Base-by-base conservation (phyloP, 306 rosid genomes). In the Medicago lupulina region DNA sequence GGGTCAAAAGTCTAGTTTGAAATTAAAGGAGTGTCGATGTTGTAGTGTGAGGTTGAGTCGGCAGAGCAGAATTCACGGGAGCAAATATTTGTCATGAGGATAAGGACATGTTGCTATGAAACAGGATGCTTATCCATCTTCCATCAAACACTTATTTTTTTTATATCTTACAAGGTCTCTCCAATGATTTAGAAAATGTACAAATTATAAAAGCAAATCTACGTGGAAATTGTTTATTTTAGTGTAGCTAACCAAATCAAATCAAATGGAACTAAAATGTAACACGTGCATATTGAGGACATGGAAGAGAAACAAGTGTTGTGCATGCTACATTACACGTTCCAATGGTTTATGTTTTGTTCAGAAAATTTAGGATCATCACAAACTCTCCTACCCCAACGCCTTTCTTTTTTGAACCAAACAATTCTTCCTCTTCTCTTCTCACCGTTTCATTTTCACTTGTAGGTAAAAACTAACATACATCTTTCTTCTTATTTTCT, bases 271-370 rank as follows among this genome's bases (percentile, higher is more conserved):
- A 51, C 4, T 43, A 77, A 34, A 63, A 71, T 5, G 74, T 41
- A 71, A 65, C 83, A 80, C 80, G 76, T 80, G 80, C 16, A 59
- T 15, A 57, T 2, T 14, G 2, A 6, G 16, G 39, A 49, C 4
- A 21, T 49, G 2, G 0, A 10, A 80, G 40, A 38, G 73, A 65
- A 44, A 55, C 85, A 81, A 70, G 81, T 81, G 85, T 81, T 36
- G 1, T 63, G 44, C 85, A 82, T 73, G 85, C 82, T 6, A 67
- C 46, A 40, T 73, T 51, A 53, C 84, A 80, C 84, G 84, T 68
- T 58, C 74, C 82, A 23, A 78, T 38, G 38, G 23, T 21, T 57
- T 4, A 18, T 28, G 6, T 23, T 60, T 60, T 60, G 10, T 60
- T 9, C 71, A 66, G 7, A 38, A 43, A 80, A 67, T 46, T 38